Evolutionary conservation across 2,329 filamentous ascomycete species (phyloP), one percentile per base, ranked within the genome.

Genomic region (Endothia cerciana): DNA sequence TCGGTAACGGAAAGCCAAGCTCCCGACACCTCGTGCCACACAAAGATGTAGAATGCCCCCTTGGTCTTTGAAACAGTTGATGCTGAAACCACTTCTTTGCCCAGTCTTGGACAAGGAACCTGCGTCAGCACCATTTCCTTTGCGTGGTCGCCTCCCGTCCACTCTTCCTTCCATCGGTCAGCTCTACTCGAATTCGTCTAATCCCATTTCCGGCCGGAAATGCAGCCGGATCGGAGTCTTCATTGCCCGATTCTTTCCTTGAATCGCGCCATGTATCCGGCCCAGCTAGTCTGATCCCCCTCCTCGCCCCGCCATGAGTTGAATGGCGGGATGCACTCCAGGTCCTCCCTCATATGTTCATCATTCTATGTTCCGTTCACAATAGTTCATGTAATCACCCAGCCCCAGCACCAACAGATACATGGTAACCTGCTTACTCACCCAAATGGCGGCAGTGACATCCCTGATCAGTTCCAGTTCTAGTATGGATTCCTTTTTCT

Each of bases 391-490:
- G 17, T 17, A 47, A n/a, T 30, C 41, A 49, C 30, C 53, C 30
- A 58, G 25, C 7, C 55, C 40, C 53, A 60, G 45, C 19, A 64
- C 53, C 17, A 41, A 41, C 53, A 60, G 25, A 22, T 64, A 64
- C 30, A 64, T 41, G 15, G 62, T 40, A 36, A 60, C 41, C 8
- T 63, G 55, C 11, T 28, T 25, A 17, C 41, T 64, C 7, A 51
- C 19, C 22, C 62, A 45, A 28, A 64, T 11, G 13, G 40, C 62
- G 4, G 40, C 22, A 25, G 17, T 19, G 22, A 49, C 56, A 11
- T 64, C 62, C 3, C 36, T 25, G 5, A 60, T 38, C 19, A 64
- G 19, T 4, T 40, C n/a, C 22, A 40, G 60, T 5, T 47, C 45
- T 19, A 58, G 45, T 15, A 56, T n/a, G 4, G 3, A 19, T 0